Base-by-base conservation (phyloP, 2,329 filamentous ascomycete genomes). In the Corynespora cassiicola region DNA sequence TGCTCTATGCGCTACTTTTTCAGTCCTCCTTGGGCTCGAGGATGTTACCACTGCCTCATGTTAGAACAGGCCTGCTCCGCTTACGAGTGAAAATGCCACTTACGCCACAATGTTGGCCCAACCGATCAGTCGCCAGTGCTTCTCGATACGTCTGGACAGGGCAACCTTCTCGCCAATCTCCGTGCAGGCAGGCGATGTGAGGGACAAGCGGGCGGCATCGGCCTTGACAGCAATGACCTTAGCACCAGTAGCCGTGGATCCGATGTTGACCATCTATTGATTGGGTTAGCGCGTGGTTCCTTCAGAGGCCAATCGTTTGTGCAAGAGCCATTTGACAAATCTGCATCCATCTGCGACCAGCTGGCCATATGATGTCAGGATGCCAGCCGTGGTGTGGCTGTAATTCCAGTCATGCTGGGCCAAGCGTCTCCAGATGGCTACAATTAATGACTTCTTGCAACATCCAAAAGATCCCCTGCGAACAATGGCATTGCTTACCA, bases 161-260 rank as follows among this genome's bases (percentile, higher is more conserved):
- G 94, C 94, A 63, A 99, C 91, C 86, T 99, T 97, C 80, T 99
- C 92, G 53, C 91, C 91, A 65, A 96, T 86, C 69, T 95, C 92
- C 33, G 94, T 99, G 78, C 94, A 99, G 42, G 94, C 94, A 28
- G 91, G 91, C 68, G 85, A 92, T 46, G 91, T 97, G 58, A 99
- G 78, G 44, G 89, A 86, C 54, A 99, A 81, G 78, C 96, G 96
- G 41, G 94, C 94, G 41, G 91, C 92, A 81, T 99, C 94, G 65
- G 92, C 91, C 82, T 94, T 96, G 68, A 97, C 95, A 62, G 90
- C 92, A 42, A 94, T 83, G 36, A 99, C 90, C 83, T 97, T 99
- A 56, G 94, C 94, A 73, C 94, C 94, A 10, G 92, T 96, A 30
- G 94, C 95, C 7, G 92, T 97, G 23, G 90, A 96, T 47, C 94